Percentiles rank a stretch among this genome's conserved stretches.
Evolutionary conservation across 768 basidiomycete species (phyloP).

Genomic region (Podaxis carcinomalis): DNA sequence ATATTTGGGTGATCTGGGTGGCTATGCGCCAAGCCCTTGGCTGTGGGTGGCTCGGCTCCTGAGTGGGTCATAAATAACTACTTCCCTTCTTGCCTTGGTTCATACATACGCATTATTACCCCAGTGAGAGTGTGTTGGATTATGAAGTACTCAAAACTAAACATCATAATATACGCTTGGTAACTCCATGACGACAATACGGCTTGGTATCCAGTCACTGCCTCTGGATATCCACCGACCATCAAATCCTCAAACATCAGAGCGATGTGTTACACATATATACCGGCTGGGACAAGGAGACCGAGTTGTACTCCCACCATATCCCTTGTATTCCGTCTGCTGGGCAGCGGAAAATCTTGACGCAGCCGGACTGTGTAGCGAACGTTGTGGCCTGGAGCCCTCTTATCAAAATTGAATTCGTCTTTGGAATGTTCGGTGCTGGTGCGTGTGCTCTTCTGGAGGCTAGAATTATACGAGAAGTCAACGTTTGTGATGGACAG

Average conservation of each 20-base stretch:
- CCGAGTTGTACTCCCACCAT: background rate
- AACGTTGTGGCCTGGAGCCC: background rate
- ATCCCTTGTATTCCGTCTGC: constrained; percentile 21
- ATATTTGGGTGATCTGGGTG: too few relatives aligned
- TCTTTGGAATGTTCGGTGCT: background rate
- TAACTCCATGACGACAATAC: background rate
- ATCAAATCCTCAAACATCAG: background rate
- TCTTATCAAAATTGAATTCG: background rate
- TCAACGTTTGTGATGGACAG: background rate
- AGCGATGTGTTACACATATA: background rate
- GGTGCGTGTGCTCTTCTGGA: background rate
- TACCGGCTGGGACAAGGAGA: background rate
- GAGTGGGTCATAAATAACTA: too few relatives aligned
- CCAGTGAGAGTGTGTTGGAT: too few relatives aligned
- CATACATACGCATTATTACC: too few relatives aligned
- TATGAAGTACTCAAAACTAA: too few relatives aligned
- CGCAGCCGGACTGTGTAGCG: background rate
- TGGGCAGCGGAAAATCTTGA: constrained; percentile 21
- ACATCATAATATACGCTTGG: too few relatives aligned
- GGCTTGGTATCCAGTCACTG: background rate
- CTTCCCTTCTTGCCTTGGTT: too few relatives aligned
- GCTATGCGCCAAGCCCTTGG: too few relatives aligned
- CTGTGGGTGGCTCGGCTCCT: too few relatives aligned
- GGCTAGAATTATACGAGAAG: too few relatives aligned
- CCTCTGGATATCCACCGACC: background rate